Percentiles rank a stretch among this genome's conserved stretches.
Conservation (phyloP, 192 early-diverging fungal genomes). For the Gigaspora rosea region DNA sequence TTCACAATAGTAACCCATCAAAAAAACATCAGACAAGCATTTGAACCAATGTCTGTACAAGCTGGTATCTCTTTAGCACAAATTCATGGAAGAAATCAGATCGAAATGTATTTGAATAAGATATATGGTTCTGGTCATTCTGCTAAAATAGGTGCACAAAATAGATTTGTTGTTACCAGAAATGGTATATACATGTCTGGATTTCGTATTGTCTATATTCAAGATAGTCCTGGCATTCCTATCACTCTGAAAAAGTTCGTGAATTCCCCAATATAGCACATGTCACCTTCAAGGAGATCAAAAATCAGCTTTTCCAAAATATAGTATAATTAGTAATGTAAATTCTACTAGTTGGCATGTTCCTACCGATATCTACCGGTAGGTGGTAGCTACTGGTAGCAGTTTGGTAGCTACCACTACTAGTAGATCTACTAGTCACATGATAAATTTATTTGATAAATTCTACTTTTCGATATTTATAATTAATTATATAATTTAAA, state of each 20-base stretch:
- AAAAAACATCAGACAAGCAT: slow-evolving; percentile 35
- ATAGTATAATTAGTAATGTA: slow-evolving; percentile 10
- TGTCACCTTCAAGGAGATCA: slow-evolving; percentile 39
- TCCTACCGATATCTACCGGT: too few species aligned
- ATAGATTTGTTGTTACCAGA: slow-evolving; percentile 36
- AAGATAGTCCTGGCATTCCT: slow-evolving; percentile 29
- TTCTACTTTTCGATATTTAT: too few species aligned
- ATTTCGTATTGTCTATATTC: slow-evolving; percentile 43
- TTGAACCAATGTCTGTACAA: slow-evolving; percentile 26
- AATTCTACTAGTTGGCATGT: too few species aligned
- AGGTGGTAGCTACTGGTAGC: too few species aligned
- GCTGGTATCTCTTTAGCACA: not conserved
- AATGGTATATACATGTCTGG: slow-evolving; percentile 24
- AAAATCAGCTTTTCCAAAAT: slow-evolving; percentile 33
- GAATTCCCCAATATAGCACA: slow-evolving; percentile 34
- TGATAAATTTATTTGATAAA: too few species aligned
- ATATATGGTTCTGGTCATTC: slow-evolving; percentile 36
- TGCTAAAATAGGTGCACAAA: slow-evolving; percentile 27
- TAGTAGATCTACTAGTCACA: too few species aligned
- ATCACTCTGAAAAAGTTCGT: slow-evolving; percentile 17
- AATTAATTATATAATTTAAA: too few species aligned
- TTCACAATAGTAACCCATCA: slow-evolving; percentile 18
- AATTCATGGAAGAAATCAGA: slow-evolving; percentile 32
- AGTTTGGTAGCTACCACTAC: too few species aligned
- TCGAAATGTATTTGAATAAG: slow-evolving; percentile 35